Percentiles rank a stretch among this genome's conserved stretches.
phyloP scores from a whole-genome alignment of 352 stramenopile species.

The Vaucheria bursata region DNA sequence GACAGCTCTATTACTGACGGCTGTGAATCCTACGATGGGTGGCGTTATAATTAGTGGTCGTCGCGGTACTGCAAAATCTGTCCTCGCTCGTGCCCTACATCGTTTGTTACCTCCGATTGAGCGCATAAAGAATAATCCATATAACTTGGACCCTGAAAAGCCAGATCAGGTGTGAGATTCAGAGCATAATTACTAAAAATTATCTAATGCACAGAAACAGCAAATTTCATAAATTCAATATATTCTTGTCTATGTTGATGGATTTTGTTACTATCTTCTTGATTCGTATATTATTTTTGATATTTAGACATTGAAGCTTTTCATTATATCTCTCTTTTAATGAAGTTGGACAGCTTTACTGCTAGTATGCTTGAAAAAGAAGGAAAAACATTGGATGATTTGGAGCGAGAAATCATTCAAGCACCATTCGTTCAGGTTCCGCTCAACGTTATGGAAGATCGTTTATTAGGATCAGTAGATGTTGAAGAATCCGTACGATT shows the following conservation, averaged over 20 bases:
- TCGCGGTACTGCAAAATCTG: constrained; percentile 67
- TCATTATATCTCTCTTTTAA: not conserved
- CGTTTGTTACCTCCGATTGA: constrained; percentile 68
- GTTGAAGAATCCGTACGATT: constrained; percentile 60
- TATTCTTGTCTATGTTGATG: too few relatives aligned
- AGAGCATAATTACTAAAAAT: too few relatives aligned
- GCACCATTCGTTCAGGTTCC: constrained; percentile 65
- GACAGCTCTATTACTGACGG: constrained; percentile 52
- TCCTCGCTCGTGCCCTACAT: constrained; percentile 67
- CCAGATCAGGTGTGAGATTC: too few relatives aligned
- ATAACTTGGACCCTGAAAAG: constrained; percentile 64
- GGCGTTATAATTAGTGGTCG: constrained; percentile 66
- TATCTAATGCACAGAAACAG: too few relatives aligned
- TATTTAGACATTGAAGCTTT: too few relatives aligned
- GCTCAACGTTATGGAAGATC: constrained; percentile 73
- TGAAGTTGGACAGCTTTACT: constrained; percentile 51
- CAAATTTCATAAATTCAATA: too few relatives aligned
- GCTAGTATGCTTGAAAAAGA: constrained; percentile 52
- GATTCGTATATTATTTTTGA: too few relatives aligned
- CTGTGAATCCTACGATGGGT: constrained; percentile 64
- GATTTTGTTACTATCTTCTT: too few relatives aligned
- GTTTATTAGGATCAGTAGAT: constrained; percentile 65
- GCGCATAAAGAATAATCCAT: constrained; percentile 52
- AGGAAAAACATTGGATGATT: constrained; percentile 55
- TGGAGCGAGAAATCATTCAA: constrained; percentile 64